Conservation (phyloP, 78 protist species). For the Salpingoeca rosetta region DNA sequence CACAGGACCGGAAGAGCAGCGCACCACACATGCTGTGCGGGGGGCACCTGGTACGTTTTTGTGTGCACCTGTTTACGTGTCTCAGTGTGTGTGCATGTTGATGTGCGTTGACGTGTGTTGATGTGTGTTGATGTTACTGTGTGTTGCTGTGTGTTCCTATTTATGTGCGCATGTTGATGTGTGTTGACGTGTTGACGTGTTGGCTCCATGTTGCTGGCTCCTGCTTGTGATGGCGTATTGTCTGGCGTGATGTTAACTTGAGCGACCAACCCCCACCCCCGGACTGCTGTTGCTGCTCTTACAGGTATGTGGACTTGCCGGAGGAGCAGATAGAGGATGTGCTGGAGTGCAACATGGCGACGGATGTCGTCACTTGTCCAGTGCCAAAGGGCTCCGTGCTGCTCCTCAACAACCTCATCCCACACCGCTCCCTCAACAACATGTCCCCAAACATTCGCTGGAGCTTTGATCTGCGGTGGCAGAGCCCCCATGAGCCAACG, state of each 20-base stretch:
- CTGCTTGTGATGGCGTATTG: too few species aligned
- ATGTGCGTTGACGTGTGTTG: too few species aligned
- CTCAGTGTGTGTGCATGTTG: too few species aligned
- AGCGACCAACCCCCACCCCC: background rate
- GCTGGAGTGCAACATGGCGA: background rate
- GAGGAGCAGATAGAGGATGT: background rate
- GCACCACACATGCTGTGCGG: slow-evolving; percentile 2
- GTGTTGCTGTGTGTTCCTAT: too few species aligned
- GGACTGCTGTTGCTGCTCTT: background rate
- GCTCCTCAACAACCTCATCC: slow-evolving; percentile 4
- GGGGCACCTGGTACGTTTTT: background rate
- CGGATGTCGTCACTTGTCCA: slow-evolving; percentile 6
- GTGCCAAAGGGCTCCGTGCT: slow-evolving; percentile 12
- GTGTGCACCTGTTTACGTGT: too few species aligned
- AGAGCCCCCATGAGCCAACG: background rate
- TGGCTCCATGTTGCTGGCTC: too few species aligned
- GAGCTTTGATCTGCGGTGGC: slow-evolving; percentile 17
- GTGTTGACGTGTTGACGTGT: too few species aligned
- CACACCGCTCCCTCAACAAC: slow-evolving; percentile 14
- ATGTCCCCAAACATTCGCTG: background rate
- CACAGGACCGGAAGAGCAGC: background rate
- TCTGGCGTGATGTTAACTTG: too few species aligned
- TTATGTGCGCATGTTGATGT: too few species aligned
- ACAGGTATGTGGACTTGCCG: background rate
- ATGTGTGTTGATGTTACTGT: too few species aligned